Evolutionary conservation across 2,329 filamentous ascomycete genomes (phyloP).

Genomic region (Phialocephala sp.): DNA sequence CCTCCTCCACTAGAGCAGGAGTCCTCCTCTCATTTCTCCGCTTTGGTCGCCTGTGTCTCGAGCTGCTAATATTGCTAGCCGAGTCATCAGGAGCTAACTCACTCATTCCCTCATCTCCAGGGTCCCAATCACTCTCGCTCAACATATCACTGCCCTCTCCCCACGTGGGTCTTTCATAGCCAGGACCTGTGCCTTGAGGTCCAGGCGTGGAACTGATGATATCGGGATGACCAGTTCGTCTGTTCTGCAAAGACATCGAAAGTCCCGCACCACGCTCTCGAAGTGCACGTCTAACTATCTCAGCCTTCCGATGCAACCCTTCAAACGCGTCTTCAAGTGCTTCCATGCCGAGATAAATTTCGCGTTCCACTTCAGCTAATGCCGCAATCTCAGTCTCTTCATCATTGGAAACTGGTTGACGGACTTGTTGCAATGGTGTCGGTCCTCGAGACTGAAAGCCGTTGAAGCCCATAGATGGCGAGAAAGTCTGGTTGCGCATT

Average conservation of each 20-base stretch:
- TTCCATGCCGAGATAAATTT: slow-evolving; percentile 95
- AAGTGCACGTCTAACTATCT: slow-evolving; percentile 77
- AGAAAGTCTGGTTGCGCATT: slow-evolving; percentile 39
- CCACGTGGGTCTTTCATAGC: slow-evolving; percentile 42
- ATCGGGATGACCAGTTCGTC: slow-evolving; percentile 37
- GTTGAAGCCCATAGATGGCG: slow-evolving; percentile 35
- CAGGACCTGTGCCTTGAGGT: slow-evolving; percentile 39
- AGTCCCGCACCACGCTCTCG: slow-evolving; percentile 84
- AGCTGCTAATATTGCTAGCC: slow-evolving; percentile 80
- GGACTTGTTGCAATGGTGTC: slow-evolving; percentile 59
- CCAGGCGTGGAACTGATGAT: slow-evolving; percentile 52
- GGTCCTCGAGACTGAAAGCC: slow-evolving; percentile 54
- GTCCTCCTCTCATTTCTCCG: slow-evolving; percentile 71
- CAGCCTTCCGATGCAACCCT: slow-evolving; percentile 83
- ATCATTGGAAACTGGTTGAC: slow-evolving; percentile 79
- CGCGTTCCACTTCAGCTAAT: slow-evolving; percentile 87
- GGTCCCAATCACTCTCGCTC: slow-evolving; percentile 44
- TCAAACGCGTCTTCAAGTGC: slow-evolving; percentile 93
- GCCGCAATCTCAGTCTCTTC: slow-evolving; percentile 93
- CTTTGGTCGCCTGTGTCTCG: slow-evolving; percentile 69
- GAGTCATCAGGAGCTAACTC: slow-evolving; percentile 78
- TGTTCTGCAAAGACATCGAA: slow-evolving; percentile 40
- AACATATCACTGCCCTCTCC: slow-evolving; percentile 54
- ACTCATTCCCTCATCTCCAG: slow-evolving; percentile 52
- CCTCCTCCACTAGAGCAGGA: slow-evolving; percentile 74